Base-by-base conservation (phyloP, 192 early-diverging fungal species). In the Rhizophagus sp. region DNA sequence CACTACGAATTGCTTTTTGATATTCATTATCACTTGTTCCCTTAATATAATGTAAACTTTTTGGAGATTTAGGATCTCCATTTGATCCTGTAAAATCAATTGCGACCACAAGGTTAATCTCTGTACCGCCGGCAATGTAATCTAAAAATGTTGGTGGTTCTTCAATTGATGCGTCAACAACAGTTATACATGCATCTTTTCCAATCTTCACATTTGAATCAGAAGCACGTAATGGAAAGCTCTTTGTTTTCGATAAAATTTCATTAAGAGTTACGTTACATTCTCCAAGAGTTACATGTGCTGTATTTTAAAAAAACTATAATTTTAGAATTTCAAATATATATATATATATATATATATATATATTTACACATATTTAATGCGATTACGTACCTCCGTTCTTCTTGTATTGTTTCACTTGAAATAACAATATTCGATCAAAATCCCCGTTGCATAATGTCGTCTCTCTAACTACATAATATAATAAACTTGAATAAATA, bases 71-170 rank as follows among this genome's bases (percentile, higher is more conserved):
- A 34, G 89, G 90, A 63, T 88, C 84, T 1, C 89, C 89, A 57
- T 91, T 90, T 24, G 85, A 87, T 41, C 72, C 81, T 1, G 89
- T 90, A 73, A 90, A 90, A 68, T 90, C 89, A 67, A 90, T 83
- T 10, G 89, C 89, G 3, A 89, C 84, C 7, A 80, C 77, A 7
- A 90, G 79, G 30, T 80, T 80, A 36, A 90, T 66, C 39, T 85
- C 78, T 1, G 84, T 87, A 10, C 88, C 88, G 7, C 86, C 87
- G 0, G 83, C 82, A 19, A 90, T 69, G 64, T 87, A 90, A 67
- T 90, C 89, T 71, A 90, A 62, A 62, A 90, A 90, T 19, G 83
- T 83, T 9, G 80, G 84, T 3, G 73, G 64, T 30, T 66, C 66
- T 30, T 78, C 39, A 9, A 50, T 19, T 4, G 65, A 30, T 24